A percentile compares a stretch with the other conserved stretches of the same genome.
Conservation (phyloP, 1,139 yeast genomes). For the Saccharomycopsis hybrid region DNA sequence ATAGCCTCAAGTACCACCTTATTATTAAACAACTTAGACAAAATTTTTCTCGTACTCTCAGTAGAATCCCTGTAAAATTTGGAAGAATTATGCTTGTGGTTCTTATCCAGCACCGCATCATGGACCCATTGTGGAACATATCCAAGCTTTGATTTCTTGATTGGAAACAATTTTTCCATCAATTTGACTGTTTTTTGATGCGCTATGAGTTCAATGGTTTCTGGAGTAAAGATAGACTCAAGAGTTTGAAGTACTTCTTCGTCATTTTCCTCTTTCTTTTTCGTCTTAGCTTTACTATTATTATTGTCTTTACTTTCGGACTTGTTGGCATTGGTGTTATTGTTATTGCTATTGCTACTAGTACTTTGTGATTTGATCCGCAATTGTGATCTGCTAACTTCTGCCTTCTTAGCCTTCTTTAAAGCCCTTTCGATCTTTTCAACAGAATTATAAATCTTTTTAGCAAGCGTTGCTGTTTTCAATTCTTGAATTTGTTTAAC, state of each 20-base stretch:
- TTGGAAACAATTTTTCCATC: conserved; percentile 20
- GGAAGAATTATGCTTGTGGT: conserved; percentile 36
- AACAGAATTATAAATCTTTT: conserved; percentile 45
- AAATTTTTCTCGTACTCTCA: conserved; percentile 37
- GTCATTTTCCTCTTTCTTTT: conserved; percentile 18
- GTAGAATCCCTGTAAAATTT: conserved; percentile 45
- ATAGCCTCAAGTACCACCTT: conserved; percentile 43
- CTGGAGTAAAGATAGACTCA: conserved; percentile 22
- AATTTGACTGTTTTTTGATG: conserved; percentile 30
- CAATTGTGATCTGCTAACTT: conserved; percentile 6
- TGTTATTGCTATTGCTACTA: conserved; percentile 7
- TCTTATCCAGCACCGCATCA: conserved; percentile 26
- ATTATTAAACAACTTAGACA: conserved; percentile 56
- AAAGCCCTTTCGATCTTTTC: conserved; percentile 38
- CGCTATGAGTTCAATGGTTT: conserved; percentile 24
- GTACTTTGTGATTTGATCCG: too few species aligned
- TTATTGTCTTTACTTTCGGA: conserved; percentile 20
- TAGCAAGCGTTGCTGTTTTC: conserved; percentile 40
- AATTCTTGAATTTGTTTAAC: conserved; percentile 37
- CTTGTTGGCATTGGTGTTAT: conserved; percentile 22
- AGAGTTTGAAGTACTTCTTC: conserved; percentile 22
- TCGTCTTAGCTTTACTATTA: conserved; percentile 18
- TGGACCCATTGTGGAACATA: conserved; percentile 30
- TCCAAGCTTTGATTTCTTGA: conserved; percentile 23
- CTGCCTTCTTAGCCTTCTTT: conserved; percentile 29